Base-by-base conservation (phyloP, 441 rosid genomes). In the Lepidium campestre region DNA sequence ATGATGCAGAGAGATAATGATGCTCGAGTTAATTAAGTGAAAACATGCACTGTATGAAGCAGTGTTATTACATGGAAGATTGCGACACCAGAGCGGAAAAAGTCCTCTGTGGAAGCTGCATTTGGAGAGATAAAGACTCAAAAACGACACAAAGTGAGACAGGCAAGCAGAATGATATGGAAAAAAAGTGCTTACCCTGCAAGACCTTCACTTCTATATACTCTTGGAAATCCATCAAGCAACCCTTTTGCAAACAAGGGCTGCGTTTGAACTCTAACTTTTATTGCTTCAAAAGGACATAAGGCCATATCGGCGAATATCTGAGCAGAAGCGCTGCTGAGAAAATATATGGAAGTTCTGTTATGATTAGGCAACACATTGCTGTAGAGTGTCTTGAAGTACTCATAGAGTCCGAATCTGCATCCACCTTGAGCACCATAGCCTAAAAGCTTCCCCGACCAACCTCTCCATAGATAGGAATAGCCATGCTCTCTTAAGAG, bases 401-500 rank as follows among this genome's bases (percentile, higher is more conserved):
- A 86, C 55, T 82, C 91, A 13, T 85, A 86, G 19, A 87, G 80
- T 36, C 91, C 87, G 2, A 84, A 90, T 77, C 87, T 78, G 75
- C 87, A 90, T 62, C 93, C 93, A 22, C 93, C 96, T 80, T 90
- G 90, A 71, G 68, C 77, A 71, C 93, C 93, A 59, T 87, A 90
- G 4, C 93, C 91, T 73, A 87, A 73, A 10, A 87, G 77, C 86
- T 82, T 87, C 69, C 84, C 80, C 0, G 86, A 81, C 96, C 89
- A 87, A 71, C 93, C 96, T 68, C 93, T 83, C 94, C 91, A 87
- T 17, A 90, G 82, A 47, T 82, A 77, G 10, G 84, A 76, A 63
- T 69, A 82, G 6, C 96, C 96, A 77, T 87, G 85, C 68, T 86
- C 93, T 82, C 75, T 82, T 78, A 85, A 78, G 0, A 90, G 77